Conservation (phyloP, 208 protist genomes). For the Crithidia fasciculata region DNA sequence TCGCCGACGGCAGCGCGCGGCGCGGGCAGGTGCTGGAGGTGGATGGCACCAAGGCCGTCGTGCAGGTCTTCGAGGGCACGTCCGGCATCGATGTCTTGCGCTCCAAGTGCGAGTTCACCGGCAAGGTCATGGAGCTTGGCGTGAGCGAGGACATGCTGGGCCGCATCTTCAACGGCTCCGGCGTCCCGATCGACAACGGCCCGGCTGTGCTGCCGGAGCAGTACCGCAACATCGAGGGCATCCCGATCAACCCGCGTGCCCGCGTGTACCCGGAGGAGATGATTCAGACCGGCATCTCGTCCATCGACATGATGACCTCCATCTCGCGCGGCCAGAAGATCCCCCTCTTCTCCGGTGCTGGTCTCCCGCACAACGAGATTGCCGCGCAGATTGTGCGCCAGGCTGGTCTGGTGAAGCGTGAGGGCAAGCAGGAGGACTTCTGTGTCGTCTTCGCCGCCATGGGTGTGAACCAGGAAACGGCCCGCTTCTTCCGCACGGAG, state of each 20-base stretch:
- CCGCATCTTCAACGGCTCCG: slow-evolving; percentile 99
- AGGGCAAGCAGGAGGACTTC: slow-evolving; percentile 96
- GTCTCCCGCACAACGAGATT: slow-evolving; percentile 99
- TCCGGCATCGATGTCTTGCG: slow-evolving; percentile 98
- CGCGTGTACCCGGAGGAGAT: slow-evolving; percentile 99
- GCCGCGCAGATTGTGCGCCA: slow-evolving; percentile 99
- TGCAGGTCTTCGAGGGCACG: slow-evolving; percentile 99
- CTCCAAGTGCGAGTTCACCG: slow-evolving; percentile 98
- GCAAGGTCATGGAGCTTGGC: slow-evolving; percentile 98
- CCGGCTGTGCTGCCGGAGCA: slow-evolving; percentile 98
- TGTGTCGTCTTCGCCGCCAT: slow-evolving; percentile 99
- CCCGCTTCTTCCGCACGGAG: slow-evolving; percentile 99
- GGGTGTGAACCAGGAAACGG: slow-evolving; percentile 99
- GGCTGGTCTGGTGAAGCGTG: slow-evolving; percentile 97
- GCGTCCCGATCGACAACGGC: slow-evolving; percentile 99
- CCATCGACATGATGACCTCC: slow-evolving; percentile 99
- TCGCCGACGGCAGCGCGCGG: slow-evolving; percentile 95
- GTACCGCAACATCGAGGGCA: slow-evolving; percentile 99
- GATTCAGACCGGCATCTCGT: slow-evolving; percentile 99
- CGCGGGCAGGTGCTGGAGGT: slow-evolving; percentile 99
- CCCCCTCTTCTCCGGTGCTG: slow-evolving; percentile 99
- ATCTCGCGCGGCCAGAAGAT: slow-evolving; percentile 99
- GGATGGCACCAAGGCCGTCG: slow-evolving; percentile 98
- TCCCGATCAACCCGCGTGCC: slow-evolving; percentile 99
- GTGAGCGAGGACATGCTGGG: slow-evolving; percentile 99